Percentiles rank a stretch among this genome's conserved stretches.
Conservation (phyloP, 495 filamentous ascomycete genomes). For the Hyphodiscus hymeniophilus region DNA sequence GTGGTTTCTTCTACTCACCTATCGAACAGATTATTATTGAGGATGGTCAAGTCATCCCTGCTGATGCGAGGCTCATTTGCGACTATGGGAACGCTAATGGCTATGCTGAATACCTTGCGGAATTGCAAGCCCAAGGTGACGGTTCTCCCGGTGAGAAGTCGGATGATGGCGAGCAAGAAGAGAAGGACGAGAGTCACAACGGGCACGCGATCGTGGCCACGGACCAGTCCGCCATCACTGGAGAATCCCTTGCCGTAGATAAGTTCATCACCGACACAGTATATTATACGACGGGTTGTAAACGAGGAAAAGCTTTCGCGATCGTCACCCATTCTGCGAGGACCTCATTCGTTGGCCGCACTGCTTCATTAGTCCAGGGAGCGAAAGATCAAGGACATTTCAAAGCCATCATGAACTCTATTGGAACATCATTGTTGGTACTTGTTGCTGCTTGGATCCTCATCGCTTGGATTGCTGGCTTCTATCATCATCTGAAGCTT, state of each 20-base stretch:
- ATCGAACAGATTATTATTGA: constrained; percentile 50
- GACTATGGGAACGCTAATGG: constrained; percentile 63
- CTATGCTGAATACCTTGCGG: constrained; percentile 58
- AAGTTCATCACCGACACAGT: constrained; percentile 66
- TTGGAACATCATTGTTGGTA: constrained; percentile 58
- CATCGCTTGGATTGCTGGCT: constrained; percentile 65
- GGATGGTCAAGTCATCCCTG: constrained; percentile 68
- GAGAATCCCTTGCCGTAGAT: constrained; percentile 68
- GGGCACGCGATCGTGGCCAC: constrained; percentile 57
- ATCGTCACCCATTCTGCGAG: constrained; percentile 54
- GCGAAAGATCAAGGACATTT: constrained; percentile 68
- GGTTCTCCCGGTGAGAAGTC: constrained; percentile 42
- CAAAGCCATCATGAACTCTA: constrained; percentile 78
- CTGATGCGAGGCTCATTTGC: constrained; percentile 69
- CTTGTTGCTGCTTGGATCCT: constrained; percentile 68
- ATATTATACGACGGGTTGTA: constrained; percentile 74
- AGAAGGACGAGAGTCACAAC: constrained; percentile 44
- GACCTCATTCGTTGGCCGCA: constrained; percentile 66
- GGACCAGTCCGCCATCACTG: constrained; percentile 71
- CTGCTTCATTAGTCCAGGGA: constrained; percentile 62
- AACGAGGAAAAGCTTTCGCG: constrained; percentile 67
- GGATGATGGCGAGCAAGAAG: constrained; percentile 43
- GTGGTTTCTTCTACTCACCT: constrained; percentile 14
- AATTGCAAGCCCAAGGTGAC: constrained; percentile 45
- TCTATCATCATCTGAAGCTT: constrained; percentile 62